Evolutionary conservation across 306 rosid genomes (phyloP).

Genomic region (Carpinus viminea): DNA sequence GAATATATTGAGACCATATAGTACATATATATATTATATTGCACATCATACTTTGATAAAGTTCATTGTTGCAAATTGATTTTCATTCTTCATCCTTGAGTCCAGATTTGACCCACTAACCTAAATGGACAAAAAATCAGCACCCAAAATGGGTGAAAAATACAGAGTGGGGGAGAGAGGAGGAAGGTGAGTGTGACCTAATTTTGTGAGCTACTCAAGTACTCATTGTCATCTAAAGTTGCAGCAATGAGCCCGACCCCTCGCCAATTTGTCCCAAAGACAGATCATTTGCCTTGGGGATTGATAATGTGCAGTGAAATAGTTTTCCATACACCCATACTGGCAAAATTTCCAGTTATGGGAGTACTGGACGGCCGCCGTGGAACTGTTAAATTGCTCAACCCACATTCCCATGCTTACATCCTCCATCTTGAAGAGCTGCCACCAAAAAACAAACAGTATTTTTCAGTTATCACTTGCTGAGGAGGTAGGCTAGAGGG

Average conservation of each 20-base stretch:
- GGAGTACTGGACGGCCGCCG: constrained; percentile 63
- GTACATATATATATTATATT: not conserved
- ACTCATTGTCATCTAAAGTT: constrained; percentile 70
- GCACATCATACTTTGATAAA: not conserved
- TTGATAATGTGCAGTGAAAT: constrained; percentile 96
- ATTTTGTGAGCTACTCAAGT: not conserved
- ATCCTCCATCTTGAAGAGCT: constrained; percentile 99
- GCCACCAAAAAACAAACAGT: constrained; percentile 29
- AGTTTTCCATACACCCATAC: constrained; percentile 87
- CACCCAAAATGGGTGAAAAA: not conserved
- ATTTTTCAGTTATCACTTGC: constrained; percentile 19
- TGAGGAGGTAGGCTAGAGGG: not conserved
- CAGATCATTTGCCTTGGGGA: constrained; percentile 97
- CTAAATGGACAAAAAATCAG: constrained; percentile 5
- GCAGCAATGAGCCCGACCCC: constrained; percentile 84
- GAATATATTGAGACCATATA: not conserved
- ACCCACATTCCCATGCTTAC: constrained; percentile 99
- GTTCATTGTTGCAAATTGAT: not conserved
- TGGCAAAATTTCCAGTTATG: constrained; percentile 99
- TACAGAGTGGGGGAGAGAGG: not conserved
- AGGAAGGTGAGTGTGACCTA: not conserved
- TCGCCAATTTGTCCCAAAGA: constrained; percentile 82
- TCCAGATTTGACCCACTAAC: not conserved
- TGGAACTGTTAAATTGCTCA: constrained; percentile 66
- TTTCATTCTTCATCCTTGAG: not conserved